These are phyloP conservation scores for Emericellopsis terricola DNA, from an alignment of 495 filamentous ascomycete species.

Conservation along the genomic window DNA sequence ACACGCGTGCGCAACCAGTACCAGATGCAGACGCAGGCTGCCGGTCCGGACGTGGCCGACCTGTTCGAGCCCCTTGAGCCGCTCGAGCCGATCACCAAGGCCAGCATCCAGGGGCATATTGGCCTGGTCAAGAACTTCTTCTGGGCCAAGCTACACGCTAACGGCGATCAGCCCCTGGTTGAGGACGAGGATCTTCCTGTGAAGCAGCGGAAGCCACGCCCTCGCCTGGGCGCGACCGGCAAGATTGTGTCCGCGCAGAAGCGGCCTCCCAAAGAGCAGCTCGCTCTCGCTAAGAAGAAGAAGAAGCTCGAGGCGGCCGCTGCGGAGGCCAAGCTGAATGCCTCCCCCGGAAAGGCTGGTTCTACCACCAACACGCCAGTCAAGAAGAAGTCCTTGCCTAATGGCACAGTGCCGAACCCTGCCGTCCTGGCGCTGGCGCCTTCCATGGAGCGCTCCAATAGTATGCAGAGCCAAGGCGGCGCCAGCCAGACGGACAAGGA, in stretches of 20 bases:
- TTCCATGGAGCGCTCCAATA: conserved; percentile 29
- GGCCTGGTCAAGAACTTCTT: conserved; percentile 82
- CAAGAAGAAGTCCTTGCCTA: conserved; percentile 23
- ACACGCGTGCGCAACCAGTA: conserved; percentile 70
- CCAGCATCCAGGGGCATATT: conserved; percentile 62
- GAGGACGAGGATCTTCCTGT: conserved; percentile 91
- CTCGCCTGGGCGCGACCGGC: conserved; percentile 82
- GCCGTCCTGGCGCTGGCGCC: conserved; percentile 9
- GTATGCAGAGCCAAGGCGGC: conserved; percentile 31
- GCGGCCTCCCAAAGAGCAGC: conserved; percentile 59
- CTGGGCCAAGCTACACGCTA: conserved; percentile 65
- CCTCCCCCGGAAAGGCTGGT: conserved; percentile 18
- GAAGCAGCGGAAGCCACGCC: conserved; percentile 82
- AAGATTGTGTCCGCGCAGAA: conserved; percentile 90
- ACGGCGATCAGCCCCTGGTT: conserved; percentile 61
- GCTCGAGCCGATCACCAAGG: conserved; percentile 60
- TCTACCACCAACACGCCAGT: conserved; percentile 11
- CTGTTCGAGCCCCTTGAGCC: conserved; percentile 53
- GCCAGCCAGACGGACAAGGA: conserved; percentile 36
- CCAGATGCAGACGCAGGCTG: conserved; percentile 51
- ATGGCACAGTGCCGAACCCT: conserved; percentile 11
- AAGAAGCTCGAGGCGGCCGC: conserved; percentile 35
- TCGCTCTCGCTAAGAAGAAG: conserved; percentile 57
- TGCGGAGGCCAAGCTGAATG: conserved; percentile 13
- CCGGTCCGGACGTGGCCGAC: conserved; percentile 29